A percentile compares a stretch with the other conserved stretches of the same genome.
These are phyloP conservation scores for Silene latifolia DNA, from an alignment of 148 eudicot species.

Conservation along the genomic window DNA sequence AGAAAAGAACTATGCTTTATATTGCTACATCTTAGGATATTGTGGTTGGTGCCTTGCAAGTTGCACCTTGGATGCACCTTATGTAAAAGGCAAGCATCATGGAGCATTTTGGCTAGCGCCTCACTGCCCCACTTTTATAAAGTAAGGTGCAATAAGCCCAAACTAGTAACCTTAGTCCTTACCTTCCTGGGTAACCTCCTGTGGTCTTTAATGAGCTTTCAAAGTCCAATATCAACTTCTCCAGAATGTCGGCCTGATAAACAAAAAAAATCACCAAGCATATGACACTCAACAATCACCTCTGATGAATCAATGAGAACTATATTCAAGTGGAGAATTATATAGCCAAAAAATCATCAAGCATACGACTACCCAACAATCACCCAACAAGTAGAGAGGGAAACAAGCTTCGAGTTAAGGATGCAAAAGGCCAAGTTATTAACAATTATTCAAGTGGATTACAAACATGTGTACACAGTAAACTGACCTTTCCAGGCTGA, in stretches of 20 bases:
- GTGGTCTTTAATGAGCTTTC: slow-evolving; percentile 65
- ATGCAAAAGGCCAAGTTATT: not conserved
- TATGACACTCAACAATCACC: not conserved
- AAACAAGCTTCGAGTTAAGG: not conserved
- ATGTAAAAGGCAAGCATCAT: not conserved
- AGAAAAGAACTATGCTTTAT: not conserved
- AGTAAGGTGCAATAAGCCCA: slow-evolving; percentile 1
- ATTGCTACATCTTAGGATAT: not conserved
- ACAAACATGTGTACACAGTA: not conserved
- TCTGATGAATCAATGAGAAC: no score
- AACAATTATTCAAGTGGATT: not conserved
- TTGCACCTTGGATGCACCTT: not conserved
- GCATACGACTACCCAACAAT: not conserved
- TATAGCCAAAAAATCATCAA: not conserved
- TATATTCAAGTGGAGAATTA: no score
- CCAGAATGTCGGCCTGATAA: slow-evolving; percentile 79
- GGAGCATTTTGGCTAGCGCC: not conserved
- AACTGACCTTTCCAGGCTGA: slow-evolving; percentile 89
- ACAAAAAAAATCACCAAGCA: not conserved
- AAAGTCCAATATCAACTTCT: slow-evolving; percentile 64
- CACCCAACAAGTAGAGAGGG: not conserved
- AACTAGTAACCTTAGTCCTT: slow-evolving; percentile 16
- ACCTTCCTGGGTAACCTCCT: slow-evolving; percentile 88
- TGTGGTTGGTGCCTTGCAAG: not conserved
- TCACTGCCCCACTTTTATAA: not conserved